phyloP scores from a whole-genome alignment of 2,329 filamentous ascomycete species.

The Pezicula carpinea region DNA sequence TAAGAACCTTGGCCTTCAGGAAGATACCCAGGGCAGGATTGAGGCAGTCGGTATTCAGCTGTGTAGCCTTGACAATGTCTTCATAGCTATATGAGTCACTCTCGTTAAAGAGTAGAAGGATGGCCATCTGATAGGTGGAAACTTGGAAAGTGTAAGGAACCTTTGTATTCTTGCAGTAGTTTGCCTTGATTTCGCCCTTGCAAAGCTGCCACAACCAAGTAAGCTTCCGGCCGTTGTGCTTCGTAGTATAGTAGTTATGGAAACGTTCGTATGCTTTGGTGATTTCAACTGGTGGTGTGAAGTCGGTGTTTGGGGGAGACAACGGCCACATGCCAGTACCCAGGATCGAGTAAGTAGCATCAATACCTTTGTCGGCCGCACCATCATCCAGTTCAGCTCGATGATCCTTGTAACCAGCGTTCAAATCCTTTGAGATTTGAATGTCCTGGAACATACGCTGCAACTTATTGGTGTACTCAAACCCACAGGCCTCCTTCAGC shows the following conservation, averaged over 20 bases:
- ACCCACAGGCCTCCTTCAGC: constrained; percentile 96
- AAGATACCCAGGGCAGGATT: constrained; percentile 84
- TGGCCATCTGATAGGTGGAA: constrained; percentile 96
- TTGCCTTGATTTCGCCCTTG: constrained; percentile 93
- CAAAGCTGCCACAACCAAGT: constrained; percentile 98
- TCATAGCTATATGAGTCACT: constrained; percentile 80
- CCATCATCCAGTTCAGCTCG: constrained; percentile 61
- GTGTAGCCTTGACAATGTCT: constrained; percentile 78
- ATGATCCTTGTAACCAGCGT: constrained; percentile 79
- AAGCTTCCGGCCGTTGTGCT: constrained; percentile 93
- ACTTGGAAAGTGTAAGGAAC: constrained; percentile 96
- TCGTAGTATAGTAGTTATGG: constrained; percentile 86
- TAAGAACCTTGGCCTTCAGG: constrained; percentile 87
- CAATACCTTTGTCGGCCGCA: constrained; percentile 62
- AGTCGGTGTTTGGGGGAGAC: constrained; percentile 79
- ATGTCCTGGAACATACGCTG: constrained; percentile 99
- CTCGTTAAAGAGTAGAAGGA: constrained; percentile 92
- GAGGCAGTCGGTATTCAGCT: constrained; percentile 74
- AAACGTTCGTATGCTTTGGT: constrained; percentile 87
- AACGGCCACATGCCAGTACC: constrained; percentile 98
- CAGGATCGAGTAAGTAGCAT: constrained; percentile 87
- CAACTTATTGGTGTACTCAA: constrained; percentile 98
- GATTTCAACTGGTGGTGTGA: constrained; percentile 81
- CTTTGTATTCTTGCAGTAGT: constrained; percentile 85
- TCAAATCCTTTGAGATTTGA: constrained; percentile 97